Conservation (phyloP, 2,329 filamentous ascomycete genomes). For the Penicillium glabrum region DNA sequence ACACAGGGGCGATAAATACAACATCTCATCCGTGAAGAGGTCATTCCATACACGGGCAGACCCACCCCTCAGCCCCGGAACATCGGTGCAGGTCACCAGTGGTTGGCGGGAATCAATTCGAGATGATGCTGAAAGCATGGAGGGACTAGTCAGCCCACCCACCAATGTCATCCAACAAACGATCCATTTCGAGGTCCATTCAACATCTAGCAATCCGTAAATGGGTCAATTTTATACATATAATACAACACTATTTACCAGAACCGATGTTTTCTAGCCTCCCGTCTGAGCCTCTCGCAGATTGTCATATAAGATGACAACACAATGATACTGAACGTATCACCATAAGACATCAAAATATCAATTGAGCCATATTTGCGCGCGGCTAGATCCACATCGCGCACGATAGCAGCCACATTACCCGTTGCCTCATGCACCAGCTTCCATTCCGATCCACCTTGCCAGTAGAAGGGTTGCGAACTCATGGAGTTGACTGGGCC, state of each 20-base stretch:
- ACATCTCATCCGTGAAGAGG: slow-evolving; percentile 5
- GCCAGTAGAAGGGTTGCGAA: neutral
- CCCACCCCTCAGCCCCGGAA: neutral
- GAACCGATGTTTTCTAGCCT: neutral
- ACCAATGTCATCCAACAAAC: slow-evolving; percentile 13
- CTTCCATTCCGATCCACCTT: neutral
- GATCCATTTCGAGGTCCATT: slow-evolving; percentile 16
- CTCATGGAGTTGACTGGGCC: neutral
- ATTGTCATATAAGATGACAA: neutral
- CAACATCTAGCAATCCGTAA: neutral
- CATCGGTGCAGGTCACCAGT: slow-evolving; percentile 3
- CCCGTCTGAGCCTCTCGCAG: neutral
- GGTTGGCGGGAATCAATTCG: slow-evolving; percentile 10
- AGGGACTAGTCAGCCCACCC: slow-evolving; percentile 6
- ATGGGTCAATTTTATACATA: neutral
- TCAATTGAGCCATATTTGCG: neutral
- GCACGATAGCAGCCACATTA: neutral
- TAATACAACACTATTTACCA: neutral
- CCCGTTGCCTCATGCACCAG: neutral
- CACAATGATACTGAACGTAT: neutral
- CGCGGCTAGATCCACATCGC: neutral
- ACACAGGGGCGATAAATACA: neutral
- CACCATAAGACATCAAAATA: neutral
- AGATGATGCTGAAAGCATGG: slow-evolving; percentile 11
- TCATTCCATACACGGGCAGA: neutral